Conservation (phyloP, 2,329 filamentous ascomycete genomes). For the Talaromyces verruculosus region DNA sequence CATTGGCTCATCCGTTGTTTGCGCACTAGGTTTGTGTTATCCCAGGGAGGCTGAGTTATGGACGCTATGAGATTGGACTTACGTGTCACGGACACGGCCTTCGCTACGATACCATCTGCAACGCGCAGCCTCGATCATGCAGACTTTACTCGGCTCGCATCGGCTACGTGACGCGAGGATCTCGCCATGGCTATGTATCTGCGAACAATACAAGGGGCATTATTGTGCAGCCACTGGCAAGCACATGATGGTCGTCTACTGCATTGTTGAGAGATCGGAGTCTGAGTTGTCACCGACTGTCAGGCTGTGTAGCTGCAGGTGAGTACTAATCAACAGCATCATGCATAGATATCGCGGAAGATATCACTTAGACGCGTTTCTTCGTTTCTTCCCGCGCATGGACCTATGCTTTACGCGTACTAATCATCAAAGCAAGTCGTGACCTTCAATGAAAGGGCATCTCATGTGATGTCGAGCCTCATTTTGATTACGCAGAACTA, state of each 20-base stretch:
- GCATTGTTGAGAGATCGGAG: constrained; percentile 15
- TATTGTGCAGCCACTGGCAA: constrained; percentile 10
- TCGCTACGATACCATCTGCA: background rate
- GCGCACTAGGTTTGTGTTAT: background rate
- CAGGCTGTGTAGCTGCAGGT: constrained; percentile 2
- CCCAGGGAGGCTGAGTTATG: background rate
- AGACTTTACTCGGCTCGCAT: constrained; percentile 4
- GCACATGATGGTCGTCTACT: constrained; percentile 19
- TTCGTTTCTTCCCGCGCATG: background rate
- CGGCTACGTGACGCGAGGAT: constrained; percentile 1
- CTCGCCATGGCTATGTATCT: constrained; percentile 2
- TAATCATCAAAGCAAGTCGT: background rate
- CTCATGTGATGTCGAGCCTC: constrained; percentile 12
- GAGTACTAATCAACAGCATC: background rate
- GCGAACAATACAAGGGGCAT: background rate
- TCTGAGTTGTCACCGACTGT: constrained; percentile 1
- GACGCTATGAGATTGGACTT: background rate
- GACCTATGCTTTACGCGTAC: constrained; percentile 4
- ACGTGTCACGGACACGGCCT: constrained; percentile 10
- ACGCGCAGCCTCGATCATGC: background rate
- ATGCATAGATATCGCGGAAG: background rate
- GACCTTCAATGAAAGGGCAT: background rate
- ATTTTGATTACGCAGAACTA: background rate
- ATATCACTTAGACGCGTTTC: background rate
- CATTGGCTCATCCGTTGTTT: background rate